Base-by-base conservation (phyloP, 805 yeast genomes). In the Candida ipomoeae region DNA sequence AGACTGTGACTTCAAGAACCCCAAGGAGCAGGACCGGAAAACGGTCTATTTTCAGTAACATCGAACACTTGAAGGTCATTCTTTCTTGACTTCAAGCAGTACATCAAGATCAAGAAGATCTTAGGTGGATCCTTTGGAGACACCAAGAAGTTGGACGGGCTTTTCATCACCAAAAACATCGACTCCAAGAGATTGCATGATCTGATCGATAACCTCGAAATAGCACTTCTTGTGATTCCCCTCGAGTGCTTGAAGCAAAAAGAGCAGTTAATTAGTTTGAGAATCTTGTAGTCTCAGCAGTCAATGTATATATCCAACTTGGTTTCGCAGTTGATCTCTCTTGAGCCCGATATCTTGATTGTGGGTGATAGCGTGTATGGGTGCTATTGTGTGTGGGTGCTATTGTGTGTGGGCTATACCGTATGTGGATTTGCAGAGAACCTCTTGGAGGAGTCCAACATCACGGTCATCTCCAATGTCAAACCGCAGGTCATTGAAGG, bases 51-150 rank as follows among this genome's bases (percentile, higher is more conserved):
- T 64, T 90, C 13, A 69, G 76, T 29, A 73, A 77, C 35, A 78
- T 88, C 1, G 82, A 84, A 36, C 68, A 70, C 15, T 74, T 91
- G 4, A 84, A 82, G 46, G 75, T 80, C 26, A n/a, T n/a, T n/a
- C n/a, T n/a, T 85, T 3, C 75, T 90, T 52, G 97, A 94, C 64
- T 83, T 91, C 44, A 78, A 92, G n/a, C 91, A 86, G 57, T 92
- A 87, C 65, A 81, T 94, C 39, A 94, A 94, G 61, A 76, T 92
- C 41, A 94, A 94, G 62, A 77, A 89, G n/a, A 81, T 92, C 7
- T 76, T 84, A 0, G 98, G 99, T 1, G 94, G 95, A 0, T 51
- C 64, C 1, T 78, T 84, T 1, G 69, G 72, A 5, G 83, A 86
- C 40, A 81, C 92, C 0, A 69, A 70, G 26, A 77, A 80, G 32